A percentile compares a stretch with the other conserved stretches of the same genome.
These are phyloP conservation scores for Dipodascus albidus DNA, from an alignment of 805 yeast genomes.

Conservation along the genomic window DNA sequence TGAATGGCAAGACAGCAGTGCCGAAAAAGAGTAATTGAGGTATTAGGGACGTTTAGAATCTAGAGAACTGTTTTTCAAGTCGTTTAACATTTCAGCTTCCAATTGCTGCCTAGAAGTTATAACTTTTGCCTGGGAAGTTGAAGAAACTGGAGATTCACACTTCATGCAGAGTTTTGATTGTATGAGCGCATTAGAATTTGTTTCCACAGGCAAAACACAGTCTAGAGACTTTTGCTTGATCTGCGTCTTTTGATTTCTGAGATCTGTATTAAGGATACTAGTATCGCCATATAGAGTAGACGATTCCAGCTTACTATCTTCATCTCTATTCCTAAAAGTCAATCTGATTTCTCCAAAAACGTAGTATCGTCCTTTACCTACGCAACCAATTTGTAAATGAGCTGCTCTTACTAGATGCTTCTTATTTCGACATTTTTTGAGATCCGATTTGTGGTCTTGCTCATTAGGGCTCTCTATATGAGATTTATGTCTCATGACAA, in stretches of 20 bases:
- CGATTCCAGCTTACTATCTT: background rate
- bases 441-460: background rate
- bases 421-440: constrained; percentile 2
- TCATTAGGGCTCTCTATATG: too few relatives aligned
- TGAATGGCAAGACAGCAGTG: too few relatives aligned
- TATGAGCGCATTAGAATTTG: background rate
- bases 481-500: constrained; percentile 26
- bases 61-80: background rate
- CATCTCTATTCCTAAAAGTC: constrained; percentile 21
- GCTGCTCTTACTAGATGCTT: constrained; percentile 19
- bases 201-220: background rate
- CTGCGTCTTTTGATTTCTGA: too few relatives aligned
- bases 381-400: constrained; percentile 22
- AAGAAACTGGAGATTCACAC: background rate
- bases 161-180: background rate
- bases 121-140: background rate
- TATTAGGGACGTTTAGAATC: background rate
- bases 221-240: too few relatives aligned
- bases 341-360: constrained; percentile 20
- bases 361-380: constrained; percentile 16
- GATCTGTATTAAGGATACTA: background rate
- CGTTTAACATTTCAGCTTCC: background rate
- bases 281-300: background rate
- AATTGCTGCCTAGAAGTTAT: background rate
- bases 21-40: too few relatives aligned